Evolutionary conservation across 2,329 filamentous ascomycete genomes (phyloP), one percentile per base, ranked within the genome.

Genomic region (Nemania serpens): DNA sequence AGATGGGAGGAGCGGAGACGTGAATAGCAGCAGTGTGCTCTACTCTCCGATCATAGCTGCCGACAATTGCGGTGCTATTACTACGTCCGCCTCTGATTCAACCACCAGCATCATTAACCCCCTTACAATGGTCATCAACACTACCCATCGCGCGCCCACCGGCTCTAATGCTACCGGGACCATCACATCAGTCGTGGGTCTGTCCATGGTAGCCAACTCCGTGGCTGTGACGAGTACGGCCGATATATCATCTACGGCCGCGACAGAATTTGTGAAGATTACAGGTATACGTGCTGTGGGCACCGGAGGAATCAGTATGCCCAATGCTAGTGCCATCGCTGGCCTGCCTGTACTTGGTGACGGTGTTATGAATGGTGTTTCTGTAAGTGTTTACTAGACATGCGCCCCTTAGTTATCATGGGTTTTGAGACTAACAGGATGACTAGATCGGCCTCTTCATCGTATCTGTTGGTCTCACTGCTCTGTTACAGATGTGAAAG

Each of bases 401-500:
- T 17, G 34, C 39, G 15, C 36, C 41, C 9, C 15, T 43, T 15
- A 20, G 6, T 6, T 25, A 43, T 13, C 37, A 22, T 22, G 25
- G 42, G 29, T 17, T 3, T 36, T n/a, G 13, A 43, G 12, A 52
- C 65, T 71, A 59, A 70, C 56, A 17, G 42, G 11, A 34, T 43
- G 12, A 37, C 1, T 17, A 73, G 70, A 41, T 67, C 33, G 67
- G 65, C 9, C 43, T 73, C n/a, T 62, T 72, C 43, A 25, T 68
- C 12, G 51, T 62, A 46, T 71, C 69, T 10, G 39, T 66, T n/a
- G 55, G 55, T 2, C 47, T 72, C 29, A 55, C 65, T 22, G 63
- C 67, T 25, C 43, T 69, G 39, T 47, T 69, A 41, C 66, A 68
- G 49, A 49, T 70, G 17, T 71, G 36, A 66, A 61, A 42, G 39